These are phyloP conservation scores for Aspergillus nidulans DNA, from an alignment of 495 filamentous ascomycete genomes.

Conservation along the genomic window DNA sequence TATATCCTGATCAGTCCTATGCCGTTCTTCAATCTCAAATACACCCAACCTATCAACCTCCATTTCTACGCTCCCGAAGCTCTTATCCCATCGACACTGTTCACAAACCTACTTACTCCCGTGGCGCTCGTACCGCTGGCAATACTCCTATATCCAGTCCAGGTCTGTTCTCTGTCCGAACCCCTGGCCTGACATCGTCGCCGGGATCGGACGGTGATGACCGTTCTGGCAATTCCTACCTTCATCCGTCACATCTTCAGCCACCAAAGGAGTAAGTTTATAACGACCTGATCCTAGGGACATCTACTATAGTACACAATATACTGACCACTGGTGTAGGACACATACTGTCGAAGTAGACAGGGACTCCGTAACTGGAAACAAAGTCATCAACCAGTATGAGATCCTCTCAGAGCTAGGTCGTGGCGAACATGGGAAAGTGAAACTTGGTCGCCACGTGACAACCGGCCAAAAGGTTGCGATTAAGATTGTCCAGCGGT, in stretches of 20 bases:
- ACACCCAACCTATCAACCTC: conserved; percentile 42
- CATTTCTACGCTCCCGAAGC: conserved; percentile 34
- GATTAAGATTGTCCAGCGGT: conserved; percentile 98
- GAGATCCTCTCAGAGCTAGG: conserved; percentile 95
- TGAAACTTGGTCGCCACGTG: conserved; percentile 83
- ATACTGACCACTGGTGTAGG: conserved; percentile 30
- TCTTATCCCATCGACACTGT: conserved; percentile 38
- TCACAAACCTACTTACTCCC: conserved; percentile 28
- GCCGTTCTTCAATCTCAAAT: conserved; percentile 46
- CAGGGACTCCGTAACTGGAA: conserved; percentile 76
- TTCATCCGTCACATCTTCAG: conserved; percentile 63
- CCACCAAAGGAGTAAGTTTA: conserved; percentile 57
- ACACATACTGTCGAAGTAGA: conserved; percentile 89
- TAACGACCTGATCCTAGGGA: too few relatives aligned
- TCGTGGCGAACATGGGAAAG: conserved; percentile 92
- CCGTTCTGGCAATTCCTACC: conserved; percentile 48
- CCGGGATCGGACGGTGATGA: conserved; percentile 47
- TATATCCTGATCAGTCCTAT: conserved; percentile 53
- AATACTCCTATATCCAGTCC: conserved; percentile 68
- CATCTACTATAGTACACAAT: too few relatives aligned
- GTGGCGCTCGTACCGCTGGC: conserved; percentile 45
- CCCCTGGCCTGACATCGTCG: conserved; percentile 40
- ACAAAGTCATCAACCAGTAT: conserved; percentile 96
- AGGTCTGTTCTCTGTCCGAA: conserved; percentile 55
- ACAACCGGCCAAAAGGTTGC: conserved; percentile 77